Evolutionary conservation across 176 grass and related monocot species (phyloP), one percentile per base, ranked within the genome.

Genomic region (Cocos nucifera): DNA sequence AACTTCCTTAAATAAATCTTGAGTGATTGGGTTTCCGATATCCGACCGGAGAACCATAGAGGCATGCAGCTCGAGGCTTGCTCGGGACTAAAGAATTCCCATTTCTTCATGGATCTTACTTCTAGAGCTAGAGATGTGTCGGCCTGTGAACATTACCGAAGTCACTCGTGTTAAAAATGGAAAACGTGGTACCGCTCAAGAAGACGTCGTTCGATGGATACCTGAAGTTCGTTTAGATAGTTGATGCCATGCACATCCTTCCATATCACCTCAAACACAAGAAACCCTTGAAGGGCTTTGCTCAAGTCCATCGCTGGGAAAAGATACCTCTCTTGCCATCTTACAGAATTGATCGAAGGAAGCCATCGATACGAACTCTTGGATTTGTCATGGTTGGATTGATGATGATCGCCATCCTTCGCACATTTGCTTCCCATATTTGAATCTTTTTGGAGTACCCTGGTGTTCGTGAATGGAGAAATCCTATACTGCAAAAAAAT

Each of bases 231-330:
- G 50, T 96, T 96, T 10, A 77, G 73, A 77, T 96, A 96, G 73
- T 96, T 96, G 67, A 96, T 96, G 54, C 86, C 86, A 20, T 86
- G 86, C 63, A 96, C 91, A 67, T 90, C 77, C 25, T 69, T 70
- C 86, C 86, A 96, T 20, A 81, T 67, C 64, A 96, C 77, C 73
- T 96, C 83, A 72, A 96, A 96, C 54, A 96, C 91, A 58, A 96
- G 63, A 69, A 90, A 96, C 61, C 86, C 80, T 15, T 96, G 87
- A 53, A 85, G 67, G 12, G 80, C 65, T 4, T 58, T 49, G 75
- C 66, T 74, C 9, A 82, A 58, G 8, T 75, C 70, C 70, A 54
- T 62, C 22, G 52, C 49, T 8, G 50, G 48, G 19, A 35, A 49
- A 39, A 73, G 51, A 49, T 54, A 62, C 19, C 20, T 73, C 17